Conservation (phyloP, 768 basidiomycete species). For the Albatrellus ellisii region DNA sequence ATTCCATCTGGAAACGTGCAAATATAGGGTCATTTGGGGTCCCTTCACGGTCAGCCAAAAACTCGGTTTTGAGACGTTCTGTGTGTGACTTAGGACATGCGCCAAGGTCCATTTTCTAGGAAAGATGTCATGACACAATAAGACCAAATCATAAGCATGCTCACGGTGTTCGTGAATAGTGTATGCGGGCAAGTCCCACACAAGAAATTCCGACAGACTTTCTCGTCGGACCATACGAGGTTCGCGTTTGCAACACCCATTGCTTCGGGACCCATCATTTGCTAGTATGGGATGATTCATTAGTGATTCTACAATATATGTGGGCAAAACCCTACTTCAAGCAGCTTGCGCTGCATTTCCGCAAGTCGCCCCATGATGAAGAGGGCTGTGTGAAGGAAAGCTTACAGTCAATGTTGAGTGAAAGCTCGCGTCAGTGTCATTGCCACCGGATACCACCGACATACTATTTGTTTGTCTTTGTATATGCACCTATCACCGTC, state of each 20-base stretch:
- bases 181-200: conserved; percentile 99
- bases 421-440: no score
- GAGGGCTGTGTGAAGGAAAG: neutral
- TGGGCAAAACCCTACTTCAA: conserved; percentile 30
- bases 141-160: conserved; percentile 18
- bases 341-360: conserved; percentile 95
- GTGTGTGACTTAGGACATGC: conserved; percentile 96
- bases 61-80: conserved; percentile 87
- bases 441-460: no score
- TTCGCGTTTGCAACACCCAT: conserved; percentile 95
- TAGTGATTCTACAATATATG: conserved; percentile 17
- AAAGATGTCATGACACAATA: neutral
- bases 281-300: conserved; percentile 31
- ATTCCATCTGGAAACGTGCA: conserved; percentile 84
- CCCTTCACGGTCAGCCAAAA: conserved; percentile 62
- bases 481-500: no score
- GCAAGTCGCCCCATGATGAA: conserved; percentile 79
- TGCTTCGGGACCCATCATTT: conserved; percentile 99
- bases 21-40: conserved; percentile 74
- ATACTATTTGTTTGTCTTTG: no score
- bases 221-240: conserved; percentile 88
- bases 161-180: conserved; percentile 93
- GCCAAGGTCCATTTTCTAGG: conserved; percentile 98
- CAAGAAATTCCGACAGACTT: conserved; percentile 96
- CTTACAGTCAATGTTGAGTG: no score